Conservation (phyloP, 2,329 filamentous ascomycete genomes). For the Fusarium nurragi region DNA sequence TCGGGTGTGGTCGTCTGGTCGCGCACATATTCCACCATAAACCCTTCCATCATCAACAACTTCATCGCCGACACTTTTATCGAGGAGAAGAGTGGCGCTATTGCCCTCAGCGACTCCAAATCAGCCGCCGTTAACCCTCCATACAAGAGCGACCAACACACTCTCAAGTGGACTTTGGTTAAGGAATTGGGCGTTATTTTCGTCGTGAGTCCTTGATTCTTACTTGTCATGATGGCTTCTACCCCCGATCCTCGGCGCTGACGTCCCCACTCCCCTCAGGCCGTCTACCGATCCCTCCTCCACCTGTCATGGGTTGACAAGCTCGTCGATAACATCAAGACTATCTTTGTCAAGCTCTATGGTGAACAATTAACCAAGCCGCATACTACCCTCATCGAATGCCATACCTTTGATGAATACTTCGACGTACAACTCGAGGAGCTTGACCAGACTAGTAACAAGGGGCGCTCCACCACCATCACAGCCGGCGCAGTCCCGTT, state of each 20-base stretch:
- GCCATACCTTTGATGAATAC: slow-evolving; percentile 84
- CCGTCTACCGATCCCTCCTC: slow-evolving; percentile 94
- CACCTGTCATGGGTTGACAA: slow-evolving; percentile 98
- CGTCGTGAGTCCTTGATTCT: slow-evolving; percentile 66
- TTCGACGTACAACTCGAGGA: slow-evolving; percentile 93
- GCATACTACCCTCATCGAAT: slow-evolving; percentile 80
- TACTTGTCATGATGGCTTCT: slow-evolving; percentile 34
- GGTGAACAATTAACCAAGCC: slow-evolving; percentile 85
- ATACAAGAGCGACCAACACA: slow-evolving; percentile 93
- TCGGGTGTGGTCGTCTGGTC: slow-evolving; percentile 98
- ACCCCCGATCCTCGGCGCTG: slow-evolving; percentile 37
- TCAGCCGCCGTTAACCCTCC: slow-evolving; percentile 73
- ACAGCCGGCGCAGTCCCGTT: slow-evolving; percentile 44
- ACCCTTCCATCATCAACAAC: slow-evolving; percentile 86
- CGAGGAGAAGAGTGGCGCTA: slow-evolving; percentile 81
- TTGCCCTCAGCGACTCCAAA: slow-evolving; percentile 66
- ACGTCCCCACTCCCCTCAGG: slow-evolving; percentile 61
- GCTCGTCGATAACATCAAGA: slow-evolving; percentile 92
- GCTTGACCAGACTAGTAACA: slow-evolving; percentile 68
- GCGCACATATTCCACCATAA: slow-evolving; percentile 81
- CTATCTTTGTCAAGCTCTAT: slow-evolving; percentile 90
- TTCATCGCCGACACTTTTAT: slow-evolving; percentile 98
- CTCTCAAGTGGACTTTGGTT: slow-evolving; percentile 89
- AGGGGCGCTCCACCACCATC: slow-evolving; percentile 41
- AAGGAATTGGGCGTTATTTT: slow-evolving; percentile 97